Evolutionary conservation across 2,329 filamentous ascomycete species (phyloP), one percentile per base, ranked within the genome.

Genomic region (Fonsecaea pedrosoi): DNA sequence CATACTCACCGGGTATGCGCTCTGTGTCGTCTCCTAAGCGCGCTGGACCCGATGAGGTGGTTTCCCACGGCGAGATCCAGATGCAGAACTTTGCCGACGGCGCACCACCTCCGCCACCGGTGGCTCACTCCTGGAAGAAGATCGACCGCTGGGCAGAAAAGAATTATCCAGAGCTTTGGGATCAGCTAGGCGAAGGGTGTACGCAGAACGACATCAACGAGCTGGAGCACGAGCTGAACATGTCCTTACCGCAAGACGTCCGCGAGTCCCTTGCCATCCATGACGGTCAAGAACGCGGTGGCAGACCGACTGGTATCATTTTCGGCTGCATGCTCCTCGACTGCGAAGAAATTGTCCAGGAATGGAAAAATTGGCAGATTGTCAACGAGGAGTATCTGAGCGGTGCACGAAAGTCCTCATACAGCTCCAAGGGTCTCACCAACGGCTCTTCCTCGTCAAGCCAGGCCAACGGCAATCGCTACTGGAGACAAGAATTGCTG

Each of bases 41-140:
- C 25, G 63, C 68, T n/a, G 60, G 62, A 21, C 48, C 66, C 18
- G 72, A 72, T 40, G 71, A 72, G 38, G 65, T 67, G 18, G 86
- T 89, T 72, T 88, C 81, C 81, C 87, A 81, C 4, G 91, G 92
- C 71, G 94, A 97, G 78, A 97, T 99, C 69, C 94, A 91, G 73
- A 95, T 99, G 92, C 95, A 97, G 81, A 91, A 91, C 69, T 99
- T 99, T 81, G 89, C 90, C 75, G 94, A 97, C 72, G 95, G 95
- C 64, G 86, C 92, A 30, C 94, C 95, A 2, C 95, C 95, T 2
- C 88, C 95, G 7, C 95, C 95, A 2, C 93, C 95, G 6, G 89
- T 96, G 45, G 79, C 83, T 57, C 94, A 97, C 81, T 96, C 94
- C 13, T 99, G 95, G 95, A 89, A 86, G 77, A 91, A 94, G 79